Base-by-base conservation (phyloP, 306 rosid species). In the Myrica gale region DNA sequence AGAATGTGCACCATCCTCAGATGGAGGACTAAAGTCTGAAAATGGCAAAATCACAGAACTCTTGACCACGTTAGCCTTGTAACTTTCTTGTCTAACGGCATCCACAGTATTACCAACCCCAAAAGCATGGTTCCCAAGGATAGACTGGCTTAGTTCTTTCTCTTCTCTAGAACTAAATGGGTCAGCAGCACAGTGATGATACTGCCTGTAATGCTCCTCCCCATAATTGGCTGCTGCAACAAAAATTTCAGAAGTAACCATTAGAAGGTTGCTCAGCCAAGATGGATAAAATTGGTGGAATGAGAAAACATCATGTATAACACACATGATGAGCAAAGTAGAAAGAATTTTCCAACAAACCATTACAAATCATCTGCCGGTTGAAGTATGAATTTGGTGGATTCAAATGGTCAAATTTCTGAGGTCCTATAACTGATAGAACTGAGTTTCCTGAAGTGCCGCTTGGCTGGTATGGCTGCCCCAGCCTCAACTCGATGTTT, bases 401-500 rank as follows among this genome's bases (percentile, higher is more conserved):
- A 82, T 83, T 74, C 74, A 46, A 81, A 69, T 51, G 74, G 73
- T 73, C 81, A 78, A 83, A 73, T 54, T 60, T 74, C 19, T 76
- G 87, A 60, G 86, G 80, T 75, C 87, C 89, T 46, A 46, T 32
- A 62, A 83, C 67, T 20, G 90, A 72, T 26, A 63, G 53, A 81
- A 81, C 80, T 77, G 82, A 71, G 74, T 74, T 78, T 82, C 86
- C 84, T 39, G 76, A 76, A 47, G 72, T 46, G 55, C 80, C 76
- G 68, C 81, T 75, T 47, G 77, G 77, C 67, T 83, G 84, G 72
- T 80, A 78, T 63, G 87, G 85, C 75, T 90, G 92, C 74, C 92
- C 96, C 76, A 88, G 92, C 82, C 84, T 84, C 73, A 86, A 81
- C 79, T 86, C 89, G 70, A 88, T 65, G 79, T 83, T 86, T 58